These are phyloP conservation scores for Leptographium radiaticola DNA, from an alignment of 2,329 filamentous ascomycete species.

Conservation along the genomic window DNA sequence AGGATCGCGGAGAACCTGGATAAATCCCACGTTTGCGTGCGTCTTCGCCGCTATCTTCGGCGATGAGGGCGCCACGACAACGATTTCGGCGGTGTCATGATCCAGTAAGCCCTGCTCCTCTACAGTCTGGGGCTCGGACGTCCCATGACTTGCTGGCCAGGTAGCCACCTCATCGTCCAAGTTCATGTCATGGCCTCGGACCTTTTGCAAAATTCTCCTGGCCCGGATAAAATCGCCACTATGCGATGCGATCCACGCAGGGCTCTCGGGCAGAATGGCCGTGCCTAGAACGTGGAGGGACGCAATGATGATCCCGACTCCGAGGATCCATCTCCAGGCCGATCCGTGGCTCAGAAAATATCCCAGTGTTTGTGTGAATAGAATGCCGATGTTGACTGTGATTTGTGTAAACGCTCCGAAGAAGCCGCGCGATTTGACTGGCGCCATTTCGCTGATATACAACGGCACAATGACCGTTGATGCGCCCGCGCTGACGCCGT, in stretches of 20 bases:
- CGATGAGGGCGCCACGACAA: conserved; percentile 11
- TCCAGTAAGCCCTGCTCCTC: conserved; percentile 62
- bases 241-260: conserved; percentile 63
- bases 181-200: conserved; percentile 56
- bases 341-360: conserved; percentile 73
- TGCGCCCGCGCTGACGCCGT: conserved; percentile 75
- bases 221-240: conserved; percentile 49
- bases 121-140: conserved; percentile 19
- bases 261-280: conserved; percentile 73
- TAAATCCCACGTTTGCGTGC: conserved; percentile 38
- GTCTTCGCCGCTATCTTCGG: conserved; percentile 1
- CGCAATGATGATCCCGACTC: conserved; percentile 56
- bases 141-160: conserved; percentile 38
- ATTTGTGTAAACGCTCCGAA: conserved; percentile 83
- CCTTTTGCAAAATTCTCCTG: conserved; percentile 54
- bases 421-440: conserved; percentile 58
- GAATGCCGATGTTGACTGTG: conserved; percentile 83
- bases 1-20: conserved; percentile 53
- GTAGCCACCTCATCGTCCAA: conserved; percentile 59
- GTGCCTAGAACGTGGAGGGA: conserved; percentile 55
- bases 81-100: conserved; percentile 15
- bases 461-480: conserved; percentile 87
- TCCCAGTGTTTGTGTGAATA: conserved; percentile 70
- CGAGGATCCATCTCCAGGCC: conserved; percentile 76
- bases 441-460: conserved; percentile 86